These are phyloP conservation scores for Aspergillus sp. DNA, from an alignment of 2,329 filamentous ascomycete species.

Conservation along the genomic window DNA sequence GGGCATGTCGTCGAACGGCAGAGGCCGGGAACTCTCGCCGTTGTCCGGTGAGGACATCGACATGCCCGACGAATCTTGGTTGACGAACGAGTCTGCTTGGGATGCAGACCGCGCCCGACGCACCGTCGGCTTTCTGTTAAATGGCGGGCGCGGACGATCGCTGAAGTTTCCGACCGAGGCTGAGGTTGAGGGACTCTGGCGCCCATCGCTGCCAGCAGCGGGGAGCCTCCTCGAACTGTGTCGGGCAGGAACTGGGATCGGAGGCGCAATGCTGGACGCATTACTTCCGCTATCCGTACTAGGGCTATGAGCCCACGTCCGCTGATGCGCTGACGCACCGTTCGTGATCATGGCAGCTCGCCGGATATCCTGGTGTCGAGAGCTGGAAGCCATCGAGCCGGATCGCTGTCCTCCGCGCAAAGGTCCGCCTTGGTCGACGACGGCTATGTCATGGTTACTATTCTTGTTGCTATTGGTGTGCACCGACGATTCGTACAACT, in stretches of 20 bases:
- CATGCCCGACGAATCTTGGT: slow-evolving; percentile 45
- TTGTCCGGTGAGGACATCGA: slow-evolving; percentile 56
- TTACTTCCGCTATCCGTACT: slow-evolving; percentile 34
- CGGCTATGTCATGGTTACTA: too few relatives aligned
- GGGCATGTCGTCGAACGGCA: slow-evolving; percentile 66
- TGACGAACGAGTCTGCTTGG: slow-evolving; percentile 42
- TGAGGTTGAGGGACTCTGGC: slow-evolving; percentile 64
- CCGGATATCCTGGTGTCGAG: slow-evolving; percentile 57
- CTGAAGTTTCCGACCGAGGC: slow-evolving; percentile 48
- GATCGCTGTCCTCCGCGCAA: slow-evolving; percentile 25
- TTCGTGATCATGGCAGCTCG: slow-evolving; percentile 73
- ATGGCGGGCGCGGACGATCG: slow-evolving; percentile 47
- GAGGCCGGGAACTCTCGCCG: slow-evolving; percentile 58
- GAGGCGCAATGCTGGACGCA: slow-evolving; percentile 48
- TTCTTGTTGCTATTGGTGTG: background rate
- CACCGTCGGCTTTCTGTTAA: slow-evolving; percentile 52
- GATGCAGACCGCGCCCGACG: slow-evolving; percentile 80
- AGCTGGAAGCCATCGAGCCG: slow-evolving; percentile 15
- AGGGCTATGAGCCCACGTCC: slow-evolving; percentile 48
- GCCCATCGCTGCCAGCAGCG: slow-evolving; percentile 63
- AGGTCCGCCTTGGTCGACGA: too few relatives aligned
- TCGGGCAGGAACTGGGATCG: slow-evolving; percentile 84
- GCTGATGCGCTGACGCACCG: slow-evolving; percentile 63
- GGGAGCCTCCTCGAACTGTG: slow-evolving; percentile 75
- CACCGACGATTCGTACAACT: background rate